These are phyloP conservation scores for Hemileccinum impolitum DNA, from an alignment of 768 basidiomycete genomes.

Conservation along the genomic window DNA sequence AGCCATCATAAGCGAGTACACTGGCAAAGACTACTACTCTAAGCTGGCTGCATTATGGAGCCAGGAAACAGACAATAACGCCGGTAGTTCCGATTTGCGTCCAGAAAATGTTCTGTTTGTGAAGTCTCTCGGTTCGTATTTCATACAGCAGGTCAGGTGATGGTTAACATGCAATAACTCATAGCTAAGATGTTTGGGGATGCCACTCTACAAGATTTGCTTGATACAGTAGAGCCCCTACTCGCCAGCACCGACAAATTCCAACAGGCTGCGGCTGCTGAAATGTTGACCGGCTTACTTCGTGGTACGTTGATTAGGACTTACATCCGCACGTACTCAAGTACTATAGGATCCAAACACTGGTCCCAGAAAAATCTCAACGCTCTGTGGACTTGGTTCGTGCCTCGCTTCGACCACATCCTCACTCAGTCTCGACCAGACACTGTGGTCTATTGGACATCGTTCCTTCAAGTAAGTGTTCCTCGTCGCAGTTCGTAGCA, in stretches of 20 bases:
- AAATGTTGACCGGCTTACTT: slow-evolving; percentile 68
- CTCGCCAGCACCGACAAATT: slow-evolving; percentile 70
- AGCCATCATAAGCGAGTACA: slow-evolving; percentile 45
- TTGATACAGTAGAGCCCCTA: slow-evolving; percentile 57
- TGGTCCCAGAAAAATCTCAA: slow-evolving; percentile 59
- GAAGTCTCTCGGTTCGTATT: slow-evolving; percentile 45
- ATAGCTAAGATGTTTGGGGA: slow-evolving; percentile 67
- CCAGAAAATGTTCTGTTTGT: slow-evolving; percentile 47
- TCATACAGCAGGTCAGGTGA: slow-evolving; percentile 35
- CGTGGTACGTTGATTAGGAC: slow-evolving; percentile 48
- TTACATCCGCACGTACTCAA: slow-evolving; percentile 6
- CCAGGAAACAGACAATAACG: slow-evolving; percentile 70
- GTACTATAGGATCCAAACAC: slow-evolving; percentile 68
- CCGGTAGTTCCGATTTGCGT: slow-evolving; percentile 53
- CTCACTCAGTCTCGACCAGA: slow-evolving; percentile 81
- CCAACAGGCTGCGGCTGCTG: slow-evolving; percentile 80
- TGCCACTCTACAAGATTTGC: slow-evolving; percentile 47
- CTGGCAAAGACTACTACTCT: slow-evolving; percentile 55
- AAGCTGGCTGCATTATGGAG: slow-evolving; percentile 66
- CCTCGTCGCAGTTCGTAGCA: not conserved
- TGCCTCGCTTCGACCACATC: slow-evolving; percentile 55
- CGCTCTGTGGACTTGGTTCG: slow-evolving; percentile 72
- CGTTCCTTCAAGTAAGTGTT: slow-evolving; percentile 41
- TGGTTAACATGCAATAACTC: slow-evolving; percentile 26
- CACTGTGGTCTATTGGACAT: slow-evolving; percentile 74